Percentiles rank a stretch among this genome's conserved stretches.
These are phyloP conservation scores for Colletotrichum sp. DNA, from an alignment of 2,329 filamentous ascomycete genomes.

Conservation along the genomic window DNA sequence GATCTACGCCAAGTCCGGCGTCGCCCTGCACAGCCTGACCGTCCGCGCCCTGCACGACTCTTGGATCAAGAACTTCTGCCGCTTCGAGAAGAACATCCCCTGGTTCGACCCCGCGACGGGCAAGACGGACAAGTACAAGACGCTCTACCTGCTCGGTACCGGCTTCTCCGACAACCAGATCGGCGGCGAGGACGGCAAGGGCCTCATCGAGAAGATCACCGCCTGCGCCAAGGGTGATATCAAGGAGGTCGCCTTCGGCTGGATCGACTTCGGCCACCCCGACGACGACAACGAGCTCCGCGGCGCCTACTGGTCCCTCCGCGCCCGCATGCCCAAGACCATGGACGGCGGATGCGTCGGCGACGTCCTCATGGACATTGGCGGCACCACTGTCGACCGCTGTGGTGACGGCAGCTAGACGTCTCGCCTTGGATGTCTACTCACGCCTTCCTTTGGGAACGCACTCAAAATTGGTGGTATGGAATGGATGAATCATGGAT, in stretches of 20 bases:
- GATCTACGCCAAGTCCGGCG: constrained; percentile 19
- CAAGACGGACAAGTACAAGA: background rate
- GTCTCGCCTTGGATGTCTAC: background rate
- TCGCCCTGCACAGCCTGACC: constrained; percentile 2
- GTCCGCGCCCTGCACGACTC: constrained; percentile 3
- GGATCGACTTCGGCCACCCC: background rate
- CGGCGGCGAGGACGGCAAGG: background rate
- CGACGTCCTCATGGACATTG: background rate
- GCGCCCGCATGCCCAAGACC: background rate
- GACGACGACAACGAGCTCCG: background rate
- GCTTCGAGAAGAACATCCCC: background rate
- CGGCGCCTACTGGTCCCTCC: background rate
- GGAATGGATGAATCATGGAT: background rate
- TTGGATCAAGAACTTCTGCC: constrained; percentile 22
- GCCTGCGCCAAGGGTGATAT: background rate
- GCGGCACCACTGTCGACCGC: background rate
- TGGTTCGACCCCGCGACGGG: background rate
- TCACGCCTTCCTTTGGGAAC: background rate
- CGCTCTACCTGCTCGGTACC: background rate
- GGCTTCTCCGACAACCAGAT: constrained; percentile 3
- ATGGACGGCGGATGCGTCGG: background rate
- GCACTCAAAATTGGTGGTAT: background rate
- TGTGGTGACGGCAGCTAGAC: background rate
- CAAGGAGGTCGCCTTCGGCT: background rate
- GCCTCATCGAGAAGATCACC: background rate